Evolutionary conservation across 2,329 filamentous ascomycete genomes (phyloP).

Genomic region (Sarocladium oryzae): DNA sequence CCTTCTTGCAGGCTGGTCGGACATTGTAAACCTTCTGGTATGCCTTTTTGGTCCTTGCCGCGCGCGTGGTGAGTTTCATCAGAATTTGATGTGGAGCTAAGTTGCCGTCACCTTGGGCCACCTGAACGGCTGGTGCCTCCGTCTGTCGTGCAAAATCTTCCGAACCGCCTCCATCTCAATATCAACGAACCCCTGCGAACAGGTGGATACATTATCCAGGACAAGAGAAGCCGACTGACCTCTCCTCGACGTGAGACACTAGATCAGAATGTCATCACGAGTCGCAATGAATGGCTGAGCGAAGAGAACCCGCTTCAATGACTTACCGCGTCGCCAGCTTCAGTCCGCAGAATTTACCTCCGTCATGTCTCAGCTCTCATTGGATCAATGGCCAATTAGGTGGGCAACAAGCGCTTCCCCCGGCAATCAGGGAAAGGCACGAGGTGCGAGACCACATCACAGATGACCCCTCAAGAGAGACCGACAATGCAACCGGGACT

Average conservation of each 20-base stretch:
- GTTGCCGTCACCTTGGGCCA: neutral
- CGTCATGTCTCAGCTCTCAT: neutral
- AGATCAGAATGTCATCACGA: neutral
- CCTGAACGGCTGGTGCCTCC: neutral
- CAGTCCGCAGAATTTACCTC: neutral
- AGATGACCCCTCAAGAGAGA: neutral
- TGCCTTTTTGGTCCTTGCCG: neutral
- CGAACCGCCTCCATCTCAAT: neutral
- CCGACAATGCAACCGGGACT: neutral
- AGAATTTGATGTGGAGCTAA: neutral
- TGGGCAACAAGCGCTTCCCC: neutral
- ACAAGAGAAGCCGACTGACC: neutral
- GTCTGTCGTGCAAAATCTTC: neutral
- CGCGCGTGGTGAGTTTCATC: neutral
- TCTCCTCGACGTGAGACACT: neutral
- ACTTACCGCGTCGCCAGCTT: neutral
- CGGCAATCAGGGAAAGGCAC: neutral
- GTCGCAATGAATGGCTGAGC: neutral
- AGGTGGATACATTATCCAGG: neutral
- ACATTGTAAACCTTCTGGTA: neutral
- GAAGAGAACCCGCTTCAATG: neutral
- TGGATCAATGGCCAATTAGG: neutral
- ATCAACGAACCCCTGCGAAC: constrained; percentile 4
- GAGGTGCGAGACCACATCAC: neutral
- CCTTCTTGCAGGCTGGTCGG: no score